Evolutionary conservation across 371 early-diverging fungal genomes (phyloP).

Genomic region (Chytridium lagenaria): DNA sequence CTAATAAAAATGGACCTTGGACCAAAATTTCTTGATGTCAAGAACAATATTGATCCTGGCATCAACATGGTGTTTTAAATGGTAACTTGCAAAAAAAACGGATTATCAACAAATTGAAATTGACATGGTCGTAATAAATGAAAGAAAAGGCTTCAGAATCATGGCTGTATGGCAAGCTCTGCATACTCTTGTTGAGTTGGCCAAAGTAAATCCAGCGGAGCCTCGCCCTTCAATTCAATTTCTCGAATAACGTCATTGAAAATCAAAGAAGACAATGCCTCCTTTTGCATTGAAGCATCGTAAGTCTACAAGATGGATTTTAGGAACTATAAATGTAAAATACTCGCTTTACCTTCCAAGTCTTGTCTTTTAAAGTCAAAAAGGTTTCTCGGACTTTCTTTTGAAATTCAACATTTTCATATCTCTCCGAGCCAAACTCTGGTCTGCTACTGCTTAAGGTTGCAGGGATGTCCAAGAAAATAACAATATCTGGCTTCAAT

Average conservation of each 20-base stretch:
- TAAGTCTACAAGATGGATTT: constrained; percentile 32
- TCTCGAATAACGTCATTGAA: not conserved
- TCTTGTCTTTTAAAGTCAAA: constrained; percentile 57
- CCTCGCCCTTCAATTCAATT: not conserved
- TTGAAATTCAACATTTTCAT: constrained; percentile 92
- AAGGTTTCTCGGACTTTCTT: constrained; percentile 73
- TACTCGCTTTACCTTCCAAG: constrained; percentile 46
- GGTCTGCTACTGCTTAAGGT: constrained; percentile 76
- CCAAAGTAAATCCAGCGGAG: not conserved
- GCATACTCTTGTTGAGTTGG: not conserved
- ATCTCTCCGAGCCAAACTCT: constrained; percentile 95
- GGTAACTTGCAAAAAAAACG: too few species aligned
- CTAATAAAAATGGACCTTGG: too few species aligned
- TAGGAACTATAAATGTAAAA: not conserved
- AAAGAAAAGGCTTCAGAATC: not conserved
- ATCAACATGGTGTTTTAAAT: too few species aligned
- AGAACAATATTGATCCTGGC: too few species aligned
- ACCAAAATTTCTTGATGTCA: too few species aligned
- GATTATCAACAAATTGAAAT: not conserved
- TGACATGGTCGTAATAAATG: not conserved
- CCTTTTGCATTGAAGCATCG: constrained; percentile 29
- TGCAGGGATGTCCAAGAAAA: constrained; percentile 90
- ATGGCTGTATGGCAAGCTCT: not conserved
- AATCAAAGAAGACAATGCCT: not conserved
- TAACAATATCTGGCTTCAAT: constrained; percentile 77